Percentiles rank a stretch among this genome's conserved stretches.
Evolutionary conservation across 176 grass and related monocot species (phyloP).

Genomic region (Hyparrhenia diplandra): DNA sequence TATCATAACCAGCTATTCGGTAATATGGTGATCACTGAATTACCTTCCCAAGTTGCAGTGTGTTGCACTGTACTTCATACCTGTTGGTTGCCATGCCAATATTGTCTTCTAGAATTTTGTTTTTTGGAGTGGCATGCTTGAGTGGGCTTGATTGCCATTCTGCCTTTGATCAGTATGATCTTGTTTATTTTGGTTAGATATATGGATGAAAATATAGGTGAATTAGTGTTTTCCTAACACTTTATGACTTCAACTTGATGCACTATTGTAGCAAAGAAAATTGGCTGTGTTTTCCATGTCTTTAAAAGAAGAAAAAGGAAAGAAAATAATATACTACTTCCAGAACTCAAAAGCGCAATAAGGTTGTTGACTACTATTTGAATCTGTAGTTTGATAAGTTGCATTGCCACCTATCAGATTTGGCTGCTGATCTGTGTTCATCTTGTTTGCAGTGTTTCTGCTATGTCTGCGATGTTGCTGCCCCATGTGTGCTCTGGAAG

Average conservation of each 20-base stretch:
- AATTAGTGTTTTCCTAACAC: background rate
- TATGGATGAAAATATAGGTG: background rate
- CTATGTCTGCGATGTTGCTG: constrained; percentile 64
- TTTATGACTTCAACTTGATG: background rate
- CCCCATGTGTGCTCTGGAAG: constrained; percentile 55
- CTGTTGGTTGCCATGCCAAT: too few species aligned
- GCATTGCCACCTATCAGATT: background rate
- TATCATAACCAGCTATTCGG: too few species aligned
- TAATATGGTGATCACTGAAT: too few species aligned
- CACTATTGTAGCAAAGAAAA: background rate
- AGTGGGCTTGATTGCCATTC: background rate
- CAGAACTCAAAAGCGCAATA: background rate
- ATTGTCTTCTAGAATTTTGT: too few species aligned
- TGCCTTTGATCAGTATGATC: background rate
- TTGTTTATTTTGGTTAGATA: background rate
- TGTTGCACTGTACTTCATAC: too few species aligned
- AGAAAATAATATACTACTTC: background rate
- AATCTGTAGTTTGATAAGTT: background rate
- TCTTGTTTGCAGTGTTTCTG: constrained; percentile 66
- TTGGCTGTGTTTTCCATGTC: background rate
- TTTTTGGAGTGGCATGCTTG: background rate
- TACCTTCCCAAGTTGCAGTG: too few species aligned
- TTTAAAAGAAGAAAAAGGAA: background rate
- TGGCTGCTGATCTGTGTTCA: background rate
- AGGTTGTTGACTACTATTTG: background rate